Conservation (phyloP, 768 basidiomycete species). For the Boletus reticuloceps region DNA sequence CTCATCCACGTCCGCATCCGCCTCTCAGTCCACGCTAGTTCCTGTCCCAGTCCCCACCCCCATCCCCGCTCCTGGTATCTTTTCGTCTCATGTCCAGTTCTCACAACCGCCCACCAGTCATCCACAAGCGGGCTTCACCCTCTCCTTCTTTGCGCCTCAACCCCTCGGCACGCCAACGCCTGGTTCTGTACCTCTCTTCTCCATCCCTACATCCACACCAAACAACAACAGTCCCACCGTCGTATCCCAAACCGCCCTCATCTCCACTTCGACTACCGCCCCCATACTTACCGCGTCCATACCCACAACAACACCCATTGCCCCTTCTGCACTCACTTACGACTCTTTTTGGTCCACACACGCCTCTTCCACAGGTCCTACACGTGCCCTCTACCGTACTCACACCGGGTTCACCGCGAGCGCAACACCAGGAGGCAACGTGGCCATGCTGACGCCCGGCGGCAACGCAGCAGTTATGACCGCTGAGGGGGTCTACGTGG, state of each 20-base stretch:
- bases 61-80: neutral
- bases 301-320: constrained; percentile 3
- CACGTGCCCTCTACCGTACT: constrained; percentile 30
- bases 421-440: constrained; percentile 23
- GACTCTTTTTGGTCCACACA: constrained; percentile 66
- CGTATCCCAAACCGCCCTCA: neutral
- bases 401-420: constrained; percentile 29
- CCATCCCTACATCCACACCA: neutral
- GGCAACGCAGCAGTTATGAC: constrained; percentile 32
- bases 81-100: constrained; percentile 1
- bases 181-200: neutral
- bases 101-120: constrained; percentile 5
- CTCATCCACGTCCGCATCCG: neutral
- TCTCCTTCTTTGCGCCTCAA: neutral
- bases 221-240: neutral
- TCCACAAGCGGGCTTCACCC: constrained; percentile 3
- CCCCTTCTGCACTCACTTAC: constrained; percentile 45
- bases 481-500: constrained; percentile 32
- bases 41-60: neutral
- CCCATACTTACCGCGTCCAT: constrained; percentile 5
- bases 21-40: neutral
- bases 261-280: neutral
- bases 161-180: neutral
- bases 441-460: constrained; percentile 33
- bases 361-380: constrained; percentile 28